Base-by-base conservation (phyloP, 2,329 filamentous ascomycete species). In the Pseudogymnoascus sp. region DNA sequence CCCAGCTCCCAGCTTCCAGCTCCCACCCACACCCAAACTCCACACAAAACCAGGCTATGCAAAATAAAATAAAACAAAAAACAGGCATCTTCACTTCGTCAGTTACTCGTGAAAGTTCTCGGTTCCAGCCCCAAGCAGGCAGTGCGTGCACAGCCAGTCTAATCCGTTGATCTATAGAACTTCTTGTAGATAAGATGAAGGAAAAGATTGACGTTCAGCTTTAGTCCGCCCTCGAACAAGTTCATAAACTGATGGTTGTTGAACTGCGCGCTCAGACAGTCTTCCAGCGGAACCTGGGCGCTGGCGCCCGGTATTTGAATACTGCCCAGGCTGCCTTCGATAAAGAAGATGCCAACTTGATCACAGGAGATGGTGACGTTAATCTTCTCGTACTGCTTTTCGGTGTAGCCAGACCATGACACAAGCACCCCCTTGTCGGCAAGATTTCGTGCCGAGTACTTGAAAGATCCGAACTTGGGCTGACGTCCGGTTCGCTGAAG, bases 131-230 rank as follows among this genome's bases (percentile, higher is more conserved):
- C 28, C 50, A 34, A 14, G 8, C 8, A 56, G 28, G 34, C 25
- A 56, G 28, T 8, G 4, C 50, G 28, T 8, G 4, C 50, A 56
- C 25, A 18, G 28, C 28, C 50, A 56, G 50, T 34, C 28, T 56
- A 56, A 21, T 56, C 50, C n/a, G 50, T 56, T 10, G 86, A 88
- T 66, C 86, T 80, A 75, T 99, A 99, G 77, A 99, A 99, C 82
- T 99, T 99, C 84, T 96, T 96, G 82, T 97, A 97, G 69, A 99
- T 84, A 76, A 97, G 81, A 82, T 99, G 95, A 81, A 99, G 81
- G 78, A 99, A 86, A 73, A 99, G 77, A 79, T 99, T 99, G 72
- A 99, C 95, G 76, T 97, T 97, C 72, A 99, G 84, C 77, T 89
- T 88, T 73, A 97, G 82, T 67, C 83, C 84, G 62, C 88, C 88